These are phyloP conservation scores for Populus euphratica DNA, from an alignment of 345 rosid species.

Conservation along the genomic window DNA sequence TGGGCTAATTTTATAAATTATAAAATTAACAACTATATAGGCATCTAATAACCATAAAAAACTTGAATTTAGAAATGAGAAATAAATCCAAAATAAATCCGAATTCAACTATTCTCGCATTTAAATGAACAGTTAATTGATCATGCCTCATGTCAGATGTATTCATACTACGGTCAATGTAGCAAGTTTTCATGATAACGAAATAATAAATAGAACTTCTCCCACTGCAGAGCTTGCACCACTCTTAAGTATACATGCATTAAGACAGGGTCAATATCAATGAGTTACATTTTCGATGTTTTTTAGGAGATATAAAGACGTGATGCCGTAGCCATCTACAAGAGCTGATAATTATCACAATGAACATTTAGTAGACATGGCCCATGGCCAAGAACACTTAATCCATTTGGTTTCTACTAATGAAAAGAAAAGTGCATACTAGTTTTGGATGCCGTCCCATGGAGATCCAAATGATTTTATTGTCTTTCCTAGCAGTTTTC, in stretches of 20 bases:
- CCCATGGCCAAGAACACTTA: too few species aligned
- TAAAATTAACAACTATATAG: too few species aligned
- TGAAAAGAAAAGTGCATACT: too few species aligned
- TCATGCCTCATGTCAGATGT: conserved; percentile 18
- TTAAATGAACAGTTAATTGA: background rate
- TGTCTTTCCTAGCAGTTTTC: too few species aligned
- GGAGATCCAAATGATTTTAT: background rate
- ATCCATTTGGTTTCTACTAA: too few species aligned
- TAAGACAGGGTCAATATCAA: conserved; percentile 23
- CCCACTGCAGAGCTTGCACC: background rate
- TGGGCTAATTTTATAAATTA: rapidly evolving
- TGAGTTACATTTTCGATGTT: conserved; percentile 10
- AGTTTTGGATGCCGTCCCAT: background rate
- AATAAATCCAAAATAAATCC: too few species aligned
- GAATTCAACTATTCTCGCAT: too few species aligned
- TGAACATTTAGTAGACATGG: background rate
- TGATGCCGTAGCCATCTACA: too few species aligned
- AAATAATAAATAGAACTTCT: conserved; percentile 5
- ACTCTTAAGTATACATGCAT: background rate
- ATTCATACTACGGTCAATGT: conserved; percentile 16
- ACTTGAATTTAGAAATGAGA: too few species aligned
- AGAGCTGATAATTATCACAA: background rate
- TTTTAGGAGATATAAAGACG: conserved; percentile 1
- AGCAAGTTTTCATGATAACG: conserved; percentile 13
- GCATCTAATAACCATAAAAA: rapidly evolving